These are phyloP conservation scores for Elasticomyces elasticus DNA, from an alignment of 495 filamentous ascomycete genomes.

Conservation along the genomic window DNA sequence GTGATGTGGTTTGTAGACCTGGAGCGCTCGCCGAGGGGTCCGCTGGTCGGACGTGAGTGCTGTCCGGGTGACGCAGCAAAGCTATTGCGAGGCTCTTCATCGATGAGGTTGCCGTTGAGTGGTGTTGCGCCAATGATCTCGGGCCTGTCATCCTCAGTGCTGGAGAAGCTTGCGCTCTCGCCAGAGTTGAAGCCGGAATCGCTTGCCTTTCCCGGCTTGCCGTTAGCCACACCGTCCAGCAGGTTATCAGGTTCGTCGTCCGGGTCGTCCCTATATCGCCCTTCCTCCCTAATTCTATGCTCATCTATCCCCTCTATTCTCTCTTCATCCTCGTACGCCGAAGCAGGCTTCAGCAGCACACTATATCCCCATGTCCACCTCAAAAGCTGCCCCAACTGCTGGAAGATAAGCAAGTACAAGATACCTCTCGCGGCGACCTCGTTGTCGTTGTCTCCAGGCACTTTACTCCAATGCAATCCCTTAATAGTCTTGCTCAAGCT, in stretches of 20 bases:
- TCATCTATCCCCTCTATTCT: constrained; percentile 1
- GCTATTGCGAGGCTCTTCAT: constrained; percentile 24
- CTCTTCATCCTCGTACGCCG: constrained; percentile 53
- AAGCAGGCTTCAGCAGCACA: constrained; percentile 71
- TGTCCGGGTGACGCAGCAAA: not conserved
- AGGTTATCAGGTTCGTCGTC: constrained; percentile 31
- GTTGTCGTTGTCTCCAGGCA: constrained; percentile 85
- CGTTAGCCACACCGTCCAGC: constrained; percentile 26
- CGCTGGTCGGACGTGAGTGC: constrained; percentile 2
- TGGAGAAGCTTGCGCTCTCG: constrained; percentile 12
- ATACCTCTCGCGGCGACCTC: constrained; percentile 92
- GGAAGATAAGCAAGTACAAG: constrained; percentile 90
- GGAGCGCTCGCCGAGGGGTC: constrained; percentile 6
- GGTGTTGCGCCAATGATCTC: constrained; percentile 38
- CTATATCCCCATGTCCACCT: constrained; percentile 98
- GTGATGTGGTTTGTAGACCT: constrained; percentile 25
- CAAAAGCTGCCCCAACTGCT: constrained; percentile 90
- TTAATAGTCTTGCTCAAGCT: constrained; percentile 84
- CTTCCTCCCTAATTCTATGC: constrained; percentile 19
- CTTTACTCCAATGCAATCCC: constrained; percentile 85
- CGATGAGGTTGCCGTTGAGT: constrained; percentile 28
- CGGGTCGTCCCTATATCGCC: constrained; percentile 54
- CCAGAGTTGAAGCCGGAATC: constrained; percentile 25
- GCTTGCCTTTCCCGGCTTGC: constrained; percentile 32
- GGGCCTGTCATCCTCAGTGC: constrained; percentile 17